Percentiles rank a stretch among this genome's conserved stretches.
phyloP scores from a whole-genome alignment of 116 monocot species.

The Zostera marina region DNA sequence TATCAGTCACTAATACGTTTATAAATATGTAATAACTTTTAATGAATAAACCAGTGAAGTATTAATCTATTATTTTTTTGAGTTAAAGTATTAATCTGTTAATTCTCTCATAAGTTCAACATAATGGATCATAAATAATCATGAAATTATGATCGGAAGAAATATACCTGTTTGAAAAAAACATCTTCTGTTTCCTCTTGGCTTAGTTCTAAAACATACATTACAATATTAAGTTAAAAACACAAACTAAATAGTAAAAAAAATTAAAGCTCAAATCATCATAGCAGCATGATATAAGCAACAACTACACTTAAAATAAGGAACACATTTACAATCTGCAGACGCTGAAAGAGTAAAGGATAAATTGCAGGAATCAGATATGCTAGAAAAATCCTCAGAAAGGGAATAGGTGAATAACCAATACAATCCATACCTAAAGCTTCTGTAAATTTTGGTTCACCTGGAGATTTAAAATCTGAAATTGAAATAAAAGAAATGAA shows the following conservation, averaged over 20 bases:
- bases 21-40: too few species aligned
- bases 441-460: conserved; percentile 68
- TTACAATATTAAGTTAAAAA: background rate
- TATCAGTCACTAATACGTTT: too few species aligned
- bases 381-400: background rate
- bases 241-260: background rate
- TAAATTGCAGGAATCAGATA: background rate
- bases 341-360: background rate
- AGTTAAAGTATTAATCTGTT: too few species aligned
- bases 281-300: background rate
- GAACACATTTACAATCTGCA: background rate
- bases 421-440: conserved; percentile 42
- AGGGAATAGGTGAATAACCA: background rate
- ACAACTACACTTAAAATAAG: too few species aligned
- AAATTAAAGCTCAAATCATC: background rate
- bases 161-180: conserved; percentile 68
- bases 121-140: too few species aligned
- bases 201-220: conserved; percentile 46
- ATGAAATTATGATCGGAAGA: background rate
- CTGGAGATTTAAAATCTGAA: conserved; percentile 67
- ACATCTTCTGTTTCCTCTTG: conserved; percentile 77
- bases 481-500: conserved; percentile 1
- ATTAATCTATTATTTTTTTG: too few species aligned
- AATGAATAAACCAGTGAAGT: too few species aligned
- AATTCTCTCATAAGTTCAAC: too few species aligned